Conservation (phyloP, 2,329 filamentous ascomycete species). For the Macrophomina phaseolina region DNA sequence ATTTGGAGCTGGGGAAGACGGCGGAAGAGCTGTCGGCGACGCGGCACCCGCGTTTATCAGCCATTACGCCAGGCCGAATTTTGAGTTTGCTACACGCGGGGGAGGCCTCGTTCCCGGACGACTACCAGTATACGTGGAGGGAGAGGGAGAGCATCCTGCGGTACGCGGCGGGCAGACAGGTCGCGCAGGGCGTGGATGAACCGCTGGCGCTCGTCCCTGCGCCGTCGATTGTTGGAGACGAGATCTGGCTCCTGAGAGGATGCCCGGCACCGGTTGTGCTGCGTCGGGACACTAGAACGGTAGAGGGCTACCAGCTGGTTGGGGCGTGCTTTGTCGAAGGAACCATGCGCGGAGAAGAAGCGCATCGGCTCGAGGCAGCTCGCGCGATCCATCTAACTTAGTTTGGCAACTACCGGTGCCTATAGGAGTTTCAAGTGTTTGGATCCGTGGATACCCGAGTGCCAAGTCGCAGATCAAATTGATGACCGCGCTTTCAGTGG, state of each 20-base stretch:
- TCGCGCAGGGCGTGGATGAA: neutral
- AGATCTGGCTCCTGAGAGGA: neutral
- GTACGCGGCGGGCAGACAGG: neutral
- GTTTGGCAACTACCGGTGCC: neutral
- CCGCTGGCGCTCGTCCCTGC: neutral
- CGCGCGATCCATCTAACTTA: neutral
- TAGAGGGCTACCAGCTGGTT: neutral
- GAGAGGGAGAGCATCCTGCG: neutral
- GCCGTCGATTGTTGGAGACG: neutral
- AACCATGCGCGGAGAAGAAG: neutral
- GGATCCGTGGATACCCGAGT: neutral
- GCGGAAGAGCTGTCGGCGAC: neutral
- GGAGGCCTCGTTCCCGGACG: neutral
- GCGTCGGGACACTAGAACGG: neutral
- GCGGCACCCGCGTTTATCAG: neutral
- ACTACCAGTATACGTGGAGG: conserved; percentile 7
- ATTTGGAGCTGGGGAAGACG: neutral
- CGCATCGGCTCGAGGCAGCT: neutral
- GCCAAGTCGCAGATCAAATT: neutral
- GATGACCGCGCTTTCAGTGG: no score
- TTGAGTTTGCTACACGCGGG: neutral
- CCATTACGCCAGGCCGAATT: neutral
- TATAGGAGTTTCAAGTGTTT: neutral
- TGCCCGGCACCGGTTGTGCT: neutral
- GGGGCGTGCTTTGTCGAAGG: conserved; percentile 9